Evolutionary conservation across 164 flowering plant species (phyloP).

Genomic region (Vitis amurensis): DNA sequence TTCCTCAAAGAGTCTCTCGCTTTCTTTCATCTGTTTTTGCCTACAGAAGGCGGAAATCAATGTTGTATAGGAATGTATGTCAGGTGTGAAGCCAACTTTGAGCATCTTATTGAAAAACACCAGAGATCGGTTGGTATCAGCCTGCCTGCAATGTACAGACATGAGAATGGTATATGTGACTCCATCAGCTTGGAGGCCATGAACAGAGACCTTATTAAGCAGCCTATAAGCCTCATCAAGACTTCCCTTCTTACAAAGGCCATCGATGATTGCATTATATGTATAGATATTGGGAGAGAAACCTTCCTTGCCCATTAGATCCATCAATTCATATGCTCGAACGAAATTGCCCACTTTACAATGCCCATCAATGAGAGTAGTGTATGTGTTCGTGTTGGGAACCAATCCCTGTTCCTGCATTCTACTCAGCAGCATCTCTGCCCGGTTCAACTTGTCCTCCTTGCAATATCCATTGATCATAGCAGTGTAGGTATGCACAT

Average conservation of each 20-base stretch:
- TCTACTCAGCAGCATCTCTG: conserved; percentile 76
- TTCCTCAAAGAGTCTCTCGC: conserved; percentile 62
- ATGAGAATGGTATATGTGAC: conserved; percentile 81
- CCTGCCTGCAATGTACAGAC: conserved; percentile 52
- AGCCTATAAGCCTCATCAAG: conserved; percentile 54
- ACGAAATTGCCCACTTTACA: conserved; percentile 67
- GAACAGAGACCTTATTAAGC: conserved; percentile 33
- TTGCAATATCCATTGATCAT: conserved; percentile 91
- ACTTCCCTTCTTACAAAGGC: conserved; percentile 71
- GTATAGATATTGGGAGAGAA: conserved; percentile 63
- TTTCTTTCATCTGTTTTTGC: conserved; percentile 59
- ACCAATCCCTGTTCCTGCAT: conserved; percentile 81
- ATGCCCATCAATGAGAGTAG: conserved; percentile 76
- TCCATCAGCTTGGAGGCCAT: conserved; percentile 61
- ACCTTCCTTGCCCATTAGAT: conserved; percentile 57
- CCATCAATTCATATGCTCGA: conserved; percentile 73
- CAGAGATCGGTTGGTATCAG: conserved; percentile 41
- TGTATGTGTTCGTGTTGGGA: conserved; percentile 79
- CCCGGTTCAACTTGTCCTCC: conserved; percentile 75
- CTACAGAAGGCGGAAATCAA: conserved; percentile 66
- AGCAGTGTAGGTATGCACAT: conserved; percentile 84
- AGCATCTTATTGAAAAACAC: conserved; percentile 58
- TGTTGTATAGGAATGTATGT: conserved; percentile 66
- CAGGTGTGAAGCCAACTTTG: conserved; percentile 56
- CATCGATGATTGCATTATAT: conserved; percentile 66